Percentiles rank a stretch among this genome's conserved stretches.
These are phyloP conservation scores for Arachis monticola DNA, from an alignment of 331 rosid species.

Conservation along the genomic window DNA sequence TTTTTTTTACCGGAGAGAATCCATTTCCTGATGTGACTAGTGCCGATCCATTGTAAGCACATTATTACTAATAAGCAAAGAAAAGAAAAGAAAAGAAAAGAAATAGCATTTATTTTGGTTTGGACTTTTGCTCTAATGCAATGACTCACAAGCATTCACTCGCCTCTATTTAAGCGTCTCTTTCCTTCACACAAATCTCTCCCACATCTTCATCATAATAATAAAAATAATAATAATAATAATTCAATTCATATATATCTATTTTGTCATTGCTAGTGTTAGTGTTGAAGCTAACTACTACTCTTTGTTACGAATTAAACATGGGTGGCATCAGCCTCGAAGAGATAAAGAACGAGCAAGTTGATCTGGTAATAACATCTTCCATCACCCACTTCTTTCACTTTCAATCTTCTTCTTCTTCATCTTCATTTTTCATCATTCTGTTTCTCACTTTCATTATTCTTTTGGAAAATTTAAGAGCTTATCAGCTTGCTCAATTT, in stretches of 20 bases:
- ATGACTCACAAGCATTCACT: not conserved
- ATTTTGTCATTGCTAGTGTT: not conserved
- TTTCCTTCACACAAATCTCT: not conserved
- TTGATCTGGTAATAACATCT: slow-evolving; percentile 42
- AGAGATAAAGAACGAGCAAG: slow-evolving; percentile 51
- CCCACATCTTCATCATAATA: not conserved
- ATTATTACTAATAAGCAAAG: too few relatives aligned
- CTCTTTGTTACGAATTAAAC: not conserved
- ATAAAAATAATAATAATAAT: too few relatives aligned
- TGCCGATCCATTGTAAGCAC: too few relatives aligned
- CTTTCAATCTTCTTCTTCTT: not conserved
- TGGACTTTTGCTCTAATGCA: slow-evolving; percentile 33
- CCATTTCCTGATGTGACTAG: too few relatives aligned
- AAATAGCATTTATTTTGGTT: not conserved
- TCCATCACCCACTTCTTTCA: too few relatives aligned
- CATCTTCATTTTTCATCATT: not conserved
- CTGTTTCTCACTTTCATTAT: not conserved
- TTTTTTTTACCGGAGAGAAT: too few relatives aligned
- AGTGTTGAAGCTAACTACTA: not conserved
- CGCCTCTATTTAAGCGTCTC: slow-evolving; percentile 32
- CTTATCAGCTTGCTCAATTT: too few relatives aligned
- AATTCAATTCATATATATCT: slow-evolving; percentile 12
- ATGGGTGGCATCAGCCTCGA: slow-evolving; percentile 51
- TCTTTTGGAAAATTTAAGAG: too few relatives aligned
- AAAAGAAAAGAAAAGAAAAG: too few relatives aligned